Base-by-base conservation (phyloP, 495 filamentous ascomycete species). In the Podospora pseudocomata region DNA sequence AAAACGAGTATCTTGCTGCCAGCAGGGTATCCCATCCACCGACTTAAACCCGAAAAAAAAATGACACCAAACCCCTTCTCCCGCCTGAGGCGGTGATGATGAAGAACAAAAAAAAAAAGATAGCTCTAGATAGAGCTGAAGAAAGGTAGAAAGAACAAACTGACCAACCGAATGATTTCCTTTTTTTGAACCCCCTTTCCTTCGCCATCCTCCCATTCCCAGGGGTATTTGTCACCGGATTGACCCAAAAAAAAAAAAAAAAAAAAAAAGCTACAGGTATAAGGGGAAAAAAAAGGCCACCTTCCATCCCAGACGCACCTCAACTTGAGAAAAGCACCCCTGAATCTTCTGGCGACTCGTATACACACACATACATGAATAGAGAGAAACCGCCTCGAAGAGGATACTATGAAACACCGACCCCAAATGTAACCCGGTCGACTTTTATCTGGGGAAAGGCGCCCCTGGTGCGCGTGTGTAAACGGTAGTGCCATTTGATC, bases 401-500 rank as follows among this genome's bases (percentile, higher is more conserved):
- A 49, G 39, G 15, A 49, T 11, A 13, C 7, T 13, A 49, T 13
- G 13, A 11, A 49, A 11, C 2, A 3, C 39, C 15, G 39, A 49
- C 7, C 39, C 39, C 5, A 3, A 13, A 49, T 16, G 13, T 49
- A 3, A 3, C 13, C 9, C 13, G 15, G 39, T 0, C 39, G 9
- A 49, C 13, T 5, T 49, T 49, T 49, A 49, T 49, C 39, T 49
- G 39, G 39, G 39, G 39, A 49, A 49, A 16, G 39, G 39, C 15
- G 39, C 39, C 15, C 39, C 39, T 49, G 39, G 39, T 11, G 39
- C 39, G 2, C 39, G 39, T 5, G 2, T 49, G 15, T 49, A 49
- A 11, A 49, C 39, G 9, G 55, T 58, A 1, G 72, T 44, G 19
- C 61, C 61, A 27, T 63, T 63, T 63, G 20, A 1, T 18, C 78